Conservation (phyloP, 495 filamentous ascomycete genomes). For the Penicillium taxi region DNA sequence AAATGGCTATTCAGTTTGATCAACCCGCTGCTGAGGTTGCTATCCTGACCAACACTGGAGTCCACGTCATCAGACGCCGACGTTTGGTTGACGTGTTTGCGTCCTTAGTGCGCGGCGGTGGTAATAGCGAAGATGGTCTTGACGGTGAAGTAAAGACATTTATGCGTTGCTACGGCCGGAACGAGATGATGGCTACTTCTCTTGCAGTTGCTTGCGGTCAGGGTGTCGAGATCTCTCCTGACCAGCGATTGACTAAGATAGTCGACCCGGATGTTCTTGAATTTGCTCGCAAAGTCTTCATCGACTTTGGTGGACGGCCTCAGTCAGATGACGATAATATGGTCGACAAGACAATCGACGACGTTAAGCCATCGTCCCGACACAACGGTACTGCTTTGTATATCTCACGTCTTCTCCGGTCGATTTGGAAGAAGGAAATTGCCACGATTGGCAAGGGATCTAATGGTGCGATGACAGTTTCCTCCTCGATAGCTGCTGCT, state of each 20-base stretch:
- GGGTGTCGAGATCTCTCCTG: slow-evolving; percentile 65
- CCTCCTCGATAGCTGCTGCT: slow-evolving; percentile 43
- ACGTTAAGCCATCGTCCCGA: slow-evolving; percentile 76
- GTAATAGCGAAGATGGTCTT: slow-evolving; percentile 67
- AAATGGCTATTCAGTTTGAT: slow-evolving; percentile 90
- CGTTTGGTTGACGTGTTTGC: slow-evolving; percentile 92
- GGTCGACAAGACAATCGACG: slow-evolving; percentile 64
- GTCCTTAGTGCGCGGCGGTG: slow-evolving; percentile 59
- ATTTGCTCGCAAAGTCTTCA: slow-evolving; percentile 74
- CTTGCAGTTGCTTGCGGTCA: slow-evolving; percentile 95
- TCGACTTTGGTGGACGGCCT: slow-evolving; percentile 81
- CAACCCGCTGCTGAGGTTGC: slow-evolving; percentile 71
- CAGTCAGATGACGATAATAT: slow-evolving; percentile 63
- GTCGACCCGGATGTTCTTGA: slow-evolving; percentile 79
- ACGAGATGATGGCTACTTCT: slow-evolving; percentile 80
- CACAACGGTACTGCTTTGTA: slow-evolving; percentile 85
- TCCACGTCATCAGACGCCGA: slow-evolving; percentile 74
- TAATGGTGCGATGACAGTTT: slow-evolving; percentile 42
- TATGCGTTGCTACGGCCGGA: slow-evolving; percentile 70
- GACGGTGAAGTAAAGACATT: slow-evolving; percentile 77
- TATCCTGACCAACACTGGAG: slow-evolving; percentile 80
- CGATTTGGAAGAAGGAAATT: slow-evolving; percentile 71
- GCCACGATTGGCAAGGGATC: slow-evolving; percentile 50
- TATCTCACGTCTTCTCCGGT: slow-evolving; percentile 72
- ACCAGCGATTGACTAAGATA: slow-evolving; percentile 57